phyloP scores from a whole-genome alignment of 148 eudicot species.

The Camellia granthamiana region DNA sequence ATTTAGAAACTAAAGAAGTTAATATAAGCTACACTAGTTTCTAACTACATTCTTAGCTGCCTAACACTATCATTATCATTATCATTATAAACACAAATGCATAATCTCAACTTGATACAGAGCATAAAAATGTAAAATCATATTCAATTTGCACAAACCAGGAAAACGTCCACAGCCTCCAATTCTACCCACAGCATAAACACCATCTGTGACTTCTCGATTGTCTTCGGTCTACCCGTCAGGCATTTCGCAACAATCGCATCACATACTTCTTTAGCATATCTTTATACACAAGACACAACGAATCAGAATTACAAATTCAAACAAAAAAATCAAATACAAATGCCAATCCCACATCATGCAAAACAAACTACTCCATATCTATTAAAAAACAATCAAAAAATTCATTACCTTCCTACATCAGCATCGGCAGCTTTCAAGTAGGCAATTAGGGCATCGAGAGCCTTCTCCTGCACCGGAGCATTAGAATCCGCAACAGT shows the following conservation, averaged over 20 bases:
- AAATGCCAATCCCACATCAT: not conserved
- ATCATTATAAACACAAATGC: not conserved
- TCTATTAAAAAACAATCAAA: not conserved
- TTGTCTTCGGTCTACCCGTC: slow-evolving; percentile 93
- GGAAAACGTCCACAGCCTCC: slow-evolving; percentile 86
- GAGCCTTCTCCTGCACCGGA: slow-evolving; percentile 95
- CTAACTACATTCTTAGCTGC: not conserved
- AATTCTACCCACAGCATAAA: slow-evolving; percentile 97
- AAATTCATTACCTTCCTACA: slow-evolving; percentile 57
- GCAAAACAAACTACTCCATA: not conserved
- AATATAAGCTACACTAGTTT: not conserved
- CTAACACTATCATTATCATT: not conserved
- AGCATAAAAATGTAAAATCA: no score
- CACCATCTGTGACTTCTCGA: slow-evolving; percentile 84
- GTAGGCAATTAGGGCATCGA: slow-evolving; percentile 84
- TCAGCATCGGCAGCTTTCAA: slow-evolving; percentile 92
- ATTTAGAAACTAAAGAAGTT: no score
- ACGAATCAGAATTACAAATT: slow-evolving; percentile 1
- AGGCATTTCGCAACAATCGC: slow-evolving; percentile 84
- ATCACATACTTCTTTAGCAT: slow-evolving; percentile 91
- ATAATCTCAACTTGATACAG: not conserved
- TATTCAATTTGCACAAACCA: slow-evolving; percentile 47
- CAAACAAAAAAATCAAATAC: not conserved
- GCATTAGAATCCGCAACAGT: slow-evolving; percentile 91
- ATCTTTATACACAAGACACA: slow-evolving; percentile 34